These are phyloP conservation scores for Helminthosporium solani DNA, from an alignment of 2,329 filamentous ascomycete species.

Conservation along the genomic window DNA sequence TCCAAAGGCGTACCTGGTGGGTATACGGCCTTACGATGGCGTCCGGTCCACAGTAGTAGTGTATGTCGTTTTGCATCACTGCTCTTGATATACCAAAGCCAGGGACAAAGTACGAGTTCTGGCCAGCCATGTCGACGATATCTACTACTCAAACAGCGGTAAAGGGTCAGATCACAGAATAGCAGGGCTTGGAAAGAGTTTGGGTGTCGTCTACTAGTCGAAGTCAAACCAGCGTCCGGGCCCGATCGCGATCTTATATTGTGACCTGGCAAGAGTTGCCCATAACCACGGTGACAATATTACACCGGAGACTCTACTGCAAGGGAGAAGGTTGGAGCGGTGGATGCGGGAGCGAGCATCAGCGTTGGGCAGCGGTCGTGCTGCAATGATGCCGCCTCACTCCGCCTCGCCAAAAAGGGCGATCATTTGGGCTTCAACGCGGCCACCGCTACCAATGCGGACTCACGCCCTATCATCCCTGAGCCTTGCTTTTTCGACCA, in stretches of 20 bases:
- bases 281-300: neutral
- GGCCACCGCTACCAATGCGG: conserved; percentile 1
- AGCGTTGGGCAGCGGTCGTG: conserved; percentile 6
- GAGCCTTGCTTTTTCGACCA: neutral
- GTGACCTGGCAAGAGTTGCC: neutral
- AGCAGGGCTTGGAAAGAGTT: neutral
- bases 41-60: conserved; percentile 46
- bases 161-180: neutral
- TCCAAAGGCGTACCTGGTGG: conserved; percentile 37
- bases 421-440: conserved; percentile 4
- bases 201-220: neutral
- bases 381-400: conserved; percentile 8
- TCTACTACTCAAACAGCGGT: neutral
- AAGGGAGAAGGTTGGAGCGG: neutral
- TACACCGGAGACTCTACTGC: neutral
- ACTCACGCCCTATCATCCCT: conserved; percentile 4
- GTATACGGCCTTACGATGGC: conserved; percentile 46
- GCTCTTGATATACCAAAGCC: conserved; percentile 46
- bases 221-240: neutral
- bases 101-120: conserved; percentile 46
- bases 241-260: neutral
- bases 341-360: neutral
- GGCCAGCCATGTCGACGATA: conserved; percentile 22
- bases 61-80: conserved; percentile 48
- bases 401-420: conserved; percentile 4